Conservation (phyloP, 371 early-diverging fungal genomes). For the Mortierella sp. region DNA sequence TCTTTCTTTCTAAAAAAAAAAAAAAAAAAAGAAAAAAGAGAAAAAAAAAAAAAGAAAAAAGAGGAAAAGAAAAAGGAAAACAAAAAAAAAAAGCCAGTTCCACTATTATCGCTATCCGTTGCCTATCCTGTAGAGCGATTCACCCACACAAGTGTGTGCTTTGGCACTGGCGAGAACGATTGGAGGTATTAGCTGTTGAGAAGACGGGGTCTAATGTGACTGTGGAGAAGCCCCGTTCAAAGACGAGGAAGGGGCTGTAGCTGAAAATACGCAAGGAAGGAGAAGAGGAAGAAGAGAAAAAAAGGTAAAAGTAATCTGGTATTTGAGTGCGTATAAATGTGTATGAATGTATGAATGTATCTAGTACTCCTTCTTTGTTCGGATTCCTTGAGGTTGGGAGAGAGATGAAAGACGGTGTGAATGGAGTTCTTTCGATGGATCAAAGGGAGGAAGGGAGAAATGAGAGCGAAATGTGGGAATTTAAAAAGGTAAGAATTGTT, state of each 20-base stretch:
- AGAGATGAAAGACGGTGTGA: not conserved
- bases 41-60: not conserved
- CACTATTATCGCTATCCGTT: not conserved
- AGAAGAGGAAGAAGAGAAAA: not conserved
- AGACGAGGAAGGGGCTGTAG: not conserved
- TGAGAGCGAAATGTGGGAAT: not conserved
- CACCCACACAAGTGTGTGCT: constrained; percentile 5
- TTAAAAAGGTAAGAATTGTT: not conserved
- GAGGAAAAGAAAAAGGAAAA: not conserved
- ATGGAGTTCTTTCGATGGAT: constrained; percentile 1
- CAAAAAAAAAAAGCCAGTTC: not conserved
- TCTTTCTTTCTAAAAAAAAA: too few relatives aligned
- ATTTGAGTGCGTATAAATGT: not conserved
- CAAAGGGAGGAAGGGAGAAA: not conserved
- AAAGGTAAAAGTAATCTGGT: not conserved
- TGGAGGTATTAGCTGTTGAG: not conserved
- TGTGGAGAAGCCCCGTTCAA: constrained; percentile 2
- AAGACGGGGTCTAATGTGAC: not conserved
- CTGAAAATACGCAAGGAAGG: not conserved
- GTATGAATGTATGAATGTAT: not conserved
- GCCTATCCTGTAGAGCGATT: not conserved
- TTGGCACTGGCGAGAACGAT: not conserved
- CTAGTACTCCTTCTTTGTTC: not conserved
- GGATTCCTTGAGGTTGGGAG: not conserved
- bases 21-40: not conserved